These are phyloP conservation scores for Geotrichum carabidarum DNA, from an alignment of 1,139 yeast species.

Conservation along the genomic window DNA sequence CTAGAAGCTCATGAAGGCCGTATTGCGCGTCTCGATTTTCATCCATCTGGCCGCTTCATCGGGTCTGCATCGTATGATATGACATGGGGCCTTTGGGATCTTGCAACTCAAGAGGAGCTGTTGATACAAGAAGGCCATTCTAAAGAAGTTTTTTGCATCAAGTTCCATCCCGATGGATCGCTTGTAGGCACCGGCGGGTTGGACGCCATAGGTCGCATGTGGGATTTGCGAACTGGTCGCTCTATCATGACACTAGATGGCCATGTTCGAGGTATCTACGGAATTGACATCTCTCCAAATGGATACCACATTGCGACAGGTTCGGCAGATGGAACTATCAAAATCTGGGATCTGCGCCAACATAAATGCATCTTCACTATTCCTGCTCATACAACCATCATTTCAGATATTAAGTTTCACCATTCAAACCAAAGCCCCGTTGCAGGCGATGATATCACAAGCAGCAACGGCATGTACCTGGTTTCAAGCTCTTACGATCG, in stretches of 20 bases:
- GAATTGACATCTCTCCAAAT: conserved; percentile 69
- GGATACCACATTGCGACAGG: conserved; percentile 78
- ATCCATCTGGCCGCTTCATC: conserved; percentile 54
- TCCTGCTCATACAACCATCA: conserved; percentile 71
- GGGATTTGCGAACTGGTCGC: conserved; percentile 85
- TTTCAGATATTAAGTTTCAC: conserved; percentile 61
- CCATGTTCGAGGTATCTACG: conserved; percentile 68
- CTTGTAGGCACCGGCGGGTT: conserved; percentile 71
- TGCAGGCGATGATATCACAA: conserved; percentile 28
- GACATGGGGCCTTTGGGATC: conserved; percentile 90
- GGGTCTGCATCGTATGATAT: conserved; percentile 78
- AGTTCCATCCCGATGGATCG: conserved; percentile 75
- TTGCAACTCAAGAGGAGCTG: conserved; percentile 44
- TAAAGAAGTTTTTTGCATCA: conserved; percentile 59
- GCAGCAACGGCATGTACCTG: conserved; percentile 46
- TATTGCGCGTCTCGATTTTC: conserved; percentile 59
- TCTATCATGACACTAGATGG: conserved; percentile 55
- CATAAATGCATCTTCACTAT: conserved; percentile 47
- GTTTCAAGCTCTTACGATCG: conserved; percentile 71
- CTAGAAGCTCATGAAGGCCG: conserved; percentile 48
- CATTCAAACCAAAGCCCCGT: conserved; percentile 23
- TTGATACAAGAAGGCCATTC: conserved; percentile 81
- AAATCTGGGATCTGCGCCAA: conserved; percentile 80
- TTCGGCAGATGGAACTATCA: conserved; percentile 74
- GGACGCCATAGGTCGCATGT: conserved; percentile 67